Percentiles rank a stretch among this genome's conserved stretches.
These are phyloP conservation scores for Dendrobium officinale DNA, from an alignment of 106 monocot genomes.

Conservation along the genomic window DNA sequence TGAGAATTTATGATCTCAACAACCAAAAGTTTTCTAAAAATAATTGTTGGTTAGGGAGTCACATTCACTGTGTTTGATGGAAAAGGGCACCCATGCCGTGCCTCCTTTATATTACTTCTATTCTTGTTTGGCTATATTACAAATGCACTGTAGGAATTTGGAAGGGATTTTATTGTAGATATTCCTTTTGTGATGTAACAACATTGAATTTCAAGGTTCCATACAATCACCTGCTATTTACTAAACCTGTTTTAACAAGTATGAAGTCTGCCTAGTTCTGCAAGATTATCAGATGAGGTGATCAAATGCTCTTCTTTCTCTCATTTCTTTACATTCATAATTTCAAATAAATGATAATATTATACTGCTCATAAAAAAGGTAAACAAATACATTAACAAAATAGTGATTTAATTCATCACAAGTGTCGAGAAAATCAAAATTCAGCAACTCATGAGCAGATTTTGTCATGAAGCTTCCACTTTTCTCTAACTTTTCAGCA, in stretches of 20 bases:
- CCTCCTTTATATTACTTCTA: background rate
- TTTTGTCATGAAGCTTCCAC: background rate
- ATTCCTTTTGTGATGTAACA: background rate
- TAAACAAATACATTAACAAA: background rate
- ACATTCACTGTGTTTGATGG: background rate
- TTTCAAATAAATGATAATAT: background rate
- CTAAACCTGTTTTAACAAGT: background rate
- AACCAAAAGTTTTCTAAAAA: background rate
- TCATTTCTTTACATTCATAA: background rate
- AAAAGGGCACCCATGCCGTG: background rate
- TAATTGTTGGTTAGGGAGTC: conserved; percentile 3
- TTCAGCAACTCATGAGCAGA: background rate
- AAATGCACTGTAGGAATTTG: background rate
- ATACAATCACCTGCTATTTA: background rate
- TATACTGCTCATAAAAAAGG: background rate
- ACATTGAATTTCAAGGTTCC: background rate
- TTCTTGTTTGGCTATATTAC: background rate
- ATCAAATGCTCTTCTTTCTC: background rate
- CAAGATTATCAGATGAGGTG: too few species aligned
- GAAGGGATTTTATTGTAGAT: background rate
- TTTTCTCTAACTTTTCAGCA: background rate
- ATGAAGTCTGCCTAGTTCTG: too few species aligned
- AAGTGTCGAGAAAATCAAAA: background rate
- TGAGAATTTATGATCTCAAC: background rate
- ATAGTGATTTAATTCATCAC: background rate